Conservation (phyloP, 2,329 filamentous ascomycete species). For the Conoideocrella luteorostrata region DNA sequence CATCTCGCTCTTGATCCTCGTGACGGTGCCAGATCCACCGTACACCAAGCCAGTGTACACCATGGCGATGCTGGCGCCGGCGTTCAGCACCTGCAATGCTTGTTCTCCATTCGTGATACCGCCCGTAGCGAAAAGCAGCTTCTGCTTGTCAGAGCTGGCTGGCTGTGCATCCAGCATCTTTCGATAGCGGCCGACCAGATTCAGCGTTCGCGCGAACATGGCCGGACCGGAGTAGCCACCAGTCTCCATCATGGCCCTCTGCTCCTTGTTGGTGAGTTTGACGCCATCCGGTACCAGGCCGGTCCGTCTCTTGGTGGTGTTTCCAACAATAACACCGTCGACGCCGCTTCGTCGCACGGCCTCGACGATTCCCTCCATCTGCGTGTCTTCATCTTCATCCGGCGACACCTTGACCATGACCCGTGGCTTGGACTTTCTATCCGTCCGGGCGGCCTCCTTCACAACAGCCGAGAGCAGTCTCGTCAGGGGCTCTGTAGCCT, state of each 20-base stretch:
- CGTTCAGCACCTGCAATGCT: constrained; percentile 74
- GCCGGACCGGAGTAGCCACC: constrained; percentile 89
- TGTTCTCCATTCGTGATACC: constrained; percentile 86
- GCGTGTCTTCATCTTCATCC: constrained; percentile 79
- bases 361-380: constrained; percentile 82
- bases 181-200: constrained; percentile 74
- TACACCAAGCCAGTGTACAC: constrained; percentile 75
- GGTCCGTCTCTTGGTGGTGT: constrained; percentile 82
- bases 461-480: constrained; percentile 78
- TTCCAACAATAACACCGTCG: constrained; percentile 92
- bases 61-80: constrained; percentile 86
- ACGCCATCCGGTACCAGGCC: constrained; percentile 63
- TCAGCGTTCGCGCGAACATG: constrained; percentile 74
- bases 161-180: constrained; percentile 52
- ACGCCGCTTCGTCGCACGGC: constrained; percentile 80
- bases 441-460: constrained; percentile 60
- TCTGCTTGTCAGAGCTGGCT: constrained; percentile 38
- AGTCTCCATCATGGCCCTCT: constrained; percentile 62
- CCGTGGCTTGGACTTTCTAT: constrained; percentile 57
- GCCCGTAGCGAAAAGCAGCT: constrained; percentile 88
- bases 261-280: constrained; percentile 59
- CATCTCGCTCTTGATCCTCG: constrained; percentile 60
- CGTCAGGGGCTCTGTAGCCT: constrained; percentile 77
- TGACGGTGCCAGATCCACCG: constrained; percentile 57
- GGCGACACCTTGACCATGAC: constrained; percentile 99